Evolutionary conservation across 1,284 basidiomycete genomes (phyloP).

Genomic region (Kalmanozyma brasiliensis): DNA sequence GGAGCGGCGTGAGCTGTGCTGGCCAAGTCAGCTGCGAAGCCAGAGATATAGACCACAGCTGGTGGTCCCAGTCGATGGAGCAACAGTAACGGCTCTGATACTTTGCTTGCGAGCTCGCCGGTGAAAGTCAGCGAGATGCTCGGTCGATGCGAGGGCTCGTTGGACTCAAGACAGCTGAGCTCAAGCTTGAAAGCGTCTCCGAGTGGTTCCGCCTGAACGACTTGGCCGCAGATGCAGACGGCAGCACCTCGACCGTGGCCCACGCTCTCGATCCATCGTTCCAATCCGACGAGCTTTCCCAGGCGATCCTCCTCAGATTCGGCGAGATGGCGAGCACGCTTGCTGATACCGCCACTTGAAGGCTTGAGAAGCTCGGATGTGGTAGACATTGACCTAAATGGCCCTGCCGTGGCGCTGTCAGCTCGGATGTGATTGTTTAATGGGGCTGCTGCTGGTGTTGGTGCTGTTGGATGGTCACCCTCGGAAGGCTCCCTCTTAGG

Average conservation of each 20-base stretch:
- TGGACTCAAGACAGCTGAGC: slow-evolving; percentile 16
- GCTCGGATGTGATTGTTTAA: not conserved
- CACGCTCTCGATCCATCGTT: slow-evolving; percentile 32
- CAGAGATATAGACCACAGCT: slow-evolving; percentile 29
- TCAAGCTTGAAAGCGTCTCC: slow-evolving; percentile 5
- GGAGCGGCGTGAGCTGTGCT: not conserved
- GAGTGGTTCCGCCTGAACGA: not conserved
- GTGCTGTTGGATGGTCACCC: slow-evolving; percentile 8
- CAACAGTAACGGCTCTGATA: slow-evolving; percentile 25
- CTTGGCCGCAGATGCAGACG: slow-evolving; percentile 30
- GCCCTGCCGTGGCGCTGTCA: not conserved
- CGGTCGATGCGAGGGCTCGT: slow-evolving; percentile 5
- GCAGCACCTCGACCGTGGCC: slow-evolving; percentile 46
- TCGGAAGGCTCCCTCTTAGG: slow-evolving; percentile 41
- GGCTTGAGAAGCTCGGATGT: not conserved
- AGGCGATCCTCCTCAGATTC: slow-evolving; percentile 40
- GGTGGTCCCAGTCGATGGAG: slow-evolving; percentile 24
- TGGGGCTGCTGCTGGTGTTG: not conserved
- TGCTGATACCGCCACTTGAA: not conserved
- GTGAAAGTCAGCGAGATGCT: slow-evolving; percentile 10
- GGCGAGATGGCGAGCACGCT: slow-evolving; percentile 15
- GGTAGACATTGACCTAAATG: not conserved
- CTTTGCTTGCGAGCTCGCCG: slow-evolving; percentile 14
- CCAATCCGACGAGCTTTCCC: slow-evolving; percentile 28
- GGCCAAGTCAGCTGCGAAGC: slow-evolving; percentile 24